Conservation (phyloP, 176 grass and related monocot species). For the Guadua angustifolia region DNA sequence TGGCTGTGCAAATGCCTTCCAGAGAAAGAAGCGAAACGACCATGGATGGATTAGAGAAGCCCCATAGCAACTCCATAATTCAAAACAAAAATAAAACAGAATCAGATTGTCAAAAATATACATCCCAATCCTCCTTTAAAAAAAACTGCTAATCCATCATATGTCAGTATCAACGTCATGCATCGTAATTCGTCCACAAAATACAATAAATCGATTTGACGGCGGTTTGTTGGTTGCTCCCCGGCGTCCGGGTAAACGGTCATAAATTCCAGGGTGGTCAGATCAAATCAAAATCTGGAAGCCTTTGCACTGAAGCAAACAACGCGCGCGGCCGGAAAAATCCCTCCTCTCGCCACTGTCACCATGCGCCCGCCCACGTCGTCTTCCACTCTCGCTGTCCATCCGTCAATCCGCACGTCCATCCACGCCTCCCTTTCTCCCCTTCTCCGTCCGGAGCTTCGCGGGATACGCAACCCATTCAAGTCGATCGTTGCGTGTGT, state of each 20-base stretch:
- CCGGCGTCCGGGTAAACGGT: slow-evolving; percentile 17
- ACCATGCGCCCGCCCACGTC: not conserved
- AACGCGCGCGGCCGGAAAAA: not conserved
- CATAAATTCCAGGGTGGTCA: slow-evolving; percentile 8
- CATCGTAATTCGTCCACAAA: not conserved
- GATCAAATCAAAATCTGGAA: not conserved
- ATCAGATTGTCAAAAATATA: too few species aligned
- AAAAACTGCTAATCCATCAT: not conserved
- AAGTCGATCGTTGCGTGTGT: slow-evolving; percentile 33
- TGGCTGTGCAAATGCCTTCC: too few species aligned
- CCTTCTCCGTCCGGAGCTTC: not conserved
- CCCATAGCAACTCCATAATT: too few species aligned
- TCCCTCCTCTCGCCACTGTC: not conserved
- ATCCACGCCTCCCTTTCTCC: not conserved
- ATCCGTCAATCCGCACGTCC: slow-evolving; percentile 29
- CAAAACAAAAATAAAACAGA: too few species aligned
- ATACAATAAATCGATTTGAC: slow-evolving; percentile 31
- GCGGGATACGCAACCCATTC: slow-evolving; percentile 40
- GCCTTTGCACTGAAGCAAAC: not conserved
- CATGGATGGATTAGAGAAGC: not conserved
- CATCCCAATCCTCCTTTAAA: too few species aligned
- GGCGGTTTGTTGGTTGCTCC: not conserved
- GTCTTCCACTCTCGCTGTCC: slow-evolving; percentile 21
- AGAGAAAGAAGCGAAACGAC: not conserved
- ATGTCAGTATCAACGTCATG: not conserved